Conservation (phyloP, 73 alveolate species). For the Tetrahymena borealis region DNA sequence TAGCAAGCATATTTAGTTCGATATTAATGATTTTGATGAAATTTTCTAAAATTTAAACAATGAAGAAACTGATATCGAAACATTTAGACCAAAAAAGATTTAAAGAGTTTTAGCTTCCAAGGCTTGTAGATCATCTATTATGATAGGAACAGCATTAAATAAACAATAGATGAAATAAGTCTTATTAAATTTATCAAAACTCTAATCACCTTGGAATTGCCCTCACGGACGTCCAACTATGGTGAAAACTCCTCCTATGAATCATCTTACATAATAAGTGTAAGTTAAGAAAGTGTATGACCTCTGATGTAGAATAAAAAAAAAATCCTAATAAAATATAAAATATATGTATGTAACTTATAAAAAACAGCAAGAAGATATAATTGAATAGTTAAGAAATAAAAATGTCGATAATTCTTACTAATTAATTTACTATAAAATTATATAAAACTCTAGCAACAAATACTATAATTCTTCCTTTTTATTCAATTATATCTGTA, state of each 20-base stretch:
- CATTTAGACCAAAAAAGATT: conserved; percentile 70
- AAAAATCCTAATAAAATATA: not conserved
- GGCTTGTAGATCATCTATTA: conserved; percentile 93
- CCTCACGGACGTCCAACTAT: conserved; percentile 99
- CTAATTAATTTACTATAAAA: no score
- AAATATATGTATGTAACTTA: no score
- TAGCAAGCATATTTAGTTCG: conserved; percentile 2
- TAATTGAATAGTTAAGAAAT: no score
- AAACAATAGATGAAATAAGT: conserved; percentile 71
- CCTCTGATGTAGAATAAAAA: not conserved
- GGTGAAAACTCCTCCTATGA: conserved; percentile 33
- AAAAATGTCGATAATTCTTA: no score
- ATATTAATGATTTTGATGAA: conserved; percentile 11
- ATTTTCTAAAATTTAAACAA: conserved; percentile 22
- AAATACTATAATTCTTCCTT: no score
- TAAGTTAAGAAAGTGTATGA: not conserved
- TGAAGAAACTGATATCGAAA: conserved; percentile 6
- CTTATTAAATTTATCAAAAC: conserved; percentile 65
- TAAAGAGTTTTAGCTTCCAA: conserved; percentile 77
- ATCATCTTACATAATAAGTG: not conserved
- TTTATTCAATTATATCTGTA: no score
- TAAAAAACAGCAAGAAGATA: not conserved
- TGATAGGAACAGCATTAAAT: conserved; percentile 85
- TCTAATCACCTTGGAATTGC: conserved; percentile 96
- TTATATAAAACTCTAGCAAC: no score